A percentile compares a stretch with the other conserved stretches of the same genome.
These are phyloP conservation scores for Tillandsia fasciculata DNA, from an alignment of 176 grass and related monocot genomes.

Conservation along the genomic window DNA sequence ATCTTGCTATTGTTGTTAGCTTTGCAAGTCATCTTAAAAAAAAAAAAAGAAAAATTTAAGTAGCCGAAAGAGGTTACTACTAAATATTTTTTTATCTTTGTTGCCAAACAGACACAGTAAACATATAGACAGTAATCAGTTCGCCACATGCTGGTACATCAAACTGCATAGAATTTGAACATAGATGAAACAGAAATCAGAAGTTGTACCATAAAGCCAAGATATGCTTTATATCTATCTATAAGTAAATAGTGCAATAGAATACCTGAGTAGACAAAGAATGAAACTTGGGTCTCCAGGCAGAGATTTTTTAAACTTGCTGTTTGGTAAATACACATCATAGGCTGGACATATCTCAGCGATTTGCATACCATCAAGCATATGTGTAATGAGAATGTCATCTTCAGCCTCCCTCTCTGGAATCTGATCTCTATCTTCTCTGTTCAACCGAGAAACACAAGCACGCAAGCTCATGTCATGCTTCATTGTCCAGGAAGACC, in stretches of 20 bases:
- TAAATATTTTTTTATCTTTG: no score
- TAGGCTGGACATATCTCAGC: constrained; percentile 39
- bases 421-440: not conserved
- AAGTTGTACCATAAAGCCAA: not conserved
- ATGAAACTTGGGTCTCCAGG: constrained; percentile 54
- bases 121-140: no score
- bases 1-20: no score
- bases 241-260: not conserved
- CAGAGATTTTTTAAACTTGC: constrained; percentile 74
- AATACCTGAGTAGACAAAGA: constrained; percentile 60
- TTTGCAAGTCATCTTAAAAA: no score
- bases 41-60: no score
- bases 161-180: no score
- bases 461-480: constrained; percentile 13
- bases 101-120: no score
- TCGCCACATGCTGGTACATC: no score
- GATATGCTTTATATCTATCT: not conserved
- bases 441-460: constrained; percentile 3
- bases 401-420: not conserved
- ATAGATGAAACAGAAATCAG: no score
- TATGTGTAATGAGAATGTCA: constrained; percentile 27
- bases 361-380: constrained; percentile 43
- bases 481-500: constrained; percentile 54
- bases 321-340: constrained; percentile 68
- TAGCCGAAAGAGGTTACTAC: no score